Base-by-base conservation (phyloP, 352 stramenopile species). In the Achlya hypogyna region DNA sequence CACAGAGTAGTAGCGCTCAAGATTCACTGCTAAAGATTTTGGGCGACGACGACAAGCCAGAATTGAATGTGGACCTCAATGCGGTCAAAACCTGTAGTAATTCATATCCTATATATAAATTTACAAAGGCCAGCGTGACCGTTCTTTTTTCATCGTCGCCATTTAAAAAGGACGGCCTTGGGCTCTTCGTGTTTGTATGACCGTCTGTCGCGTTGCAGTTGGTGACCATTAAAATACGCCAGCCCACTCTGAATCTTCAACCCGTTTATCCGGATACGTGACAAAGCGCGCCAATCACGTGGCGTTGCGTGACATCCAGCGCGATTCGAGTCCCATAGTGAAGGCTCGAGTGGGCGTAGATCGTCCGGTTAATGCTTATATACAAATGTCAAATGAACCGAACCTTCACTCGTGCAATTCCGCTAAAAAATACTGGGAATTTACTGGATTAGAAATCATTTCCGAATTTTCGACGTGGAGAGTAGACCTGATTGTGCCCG, bases 241-340 rank as follows among this genome's bases (percentile, higher is more conserved):
- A 45, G 12, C 38, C 14, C 38, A 18, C 38, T 45, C 38, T 45
- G 49, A 56, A 56, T 56, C 49, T 56, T 56, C 49, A 56, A 56
- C 49, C 49, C 49, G 34, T 16, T 56, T 58, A 67, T 67, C 60
- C 60, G 60, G 60, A 59, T 60, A 67, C 5, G 10, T 54, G 25
- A 3, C 2, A 56, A 12, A 35, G 14, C 25, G 2, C 6, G 8
- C 49, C 49, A 56, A 56, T 56, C 25, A 56, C 2, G 1, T 10
- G 10, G 14, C 25, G 31, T 56, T 56, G 14, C 31, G 31, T 56
- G 31, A 56, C 49, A 56, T 56, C 25, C 49, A 56, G 38, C 38
- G 38, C 38, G 6, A n/a, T n/a, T n/a, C n/a, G n/a, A n/a, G n/a
- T n/a, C 38, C 2, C 38, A 10, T 3, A n/a, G 38, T 45, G 38